Evolutionary conservation across 1,284 basidiomycete species (phyloP), one percentile per base, ranked within the genome.

Genomic region (Sparassis latifolia): DNA sequence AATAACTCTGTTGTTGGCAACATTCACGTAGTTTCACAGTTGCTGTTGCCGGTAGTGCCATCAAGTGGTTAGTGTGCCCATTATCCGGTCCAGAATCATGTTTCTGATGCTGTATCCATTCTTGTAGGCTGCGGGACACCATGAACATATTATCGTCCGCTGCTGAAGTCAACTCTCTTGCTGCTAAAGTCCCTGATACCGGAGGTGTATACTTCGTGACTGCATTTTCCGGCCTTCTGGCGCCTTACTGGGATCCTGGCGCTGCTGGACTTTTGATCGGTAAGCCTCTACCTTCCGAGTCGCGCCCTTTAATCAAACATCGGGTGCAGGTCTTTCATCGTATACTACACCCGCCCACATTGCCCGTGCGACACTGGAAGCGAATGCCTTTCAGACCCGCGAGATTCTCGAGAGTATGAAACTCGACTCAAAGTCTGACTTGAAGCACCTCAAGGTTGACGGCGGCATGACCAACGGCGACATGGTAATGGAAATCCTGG

Each of bases 201-300:
- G 95, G 90, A 42, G 96, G 96, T n/a, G 79, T 97, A 37, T 97
- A 93, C 74, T 99, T 99, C 63, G 96, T 99, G 39, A 96, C 96
- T 1, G 95, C 92, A 6, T 97, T 98, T 74, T 89, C 87, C 49
- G 95, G 94, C 54, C 76, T 97, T 35, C 80, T 96, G 42, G 92
- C 92, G 12, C 92, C 92, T 2, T 92, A 93, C 68, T 96, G 93
- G 93, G 93, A 96, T 66, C 82, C 91, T 43, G 80, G 81, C 27
- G 92, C 92, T 12, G 85, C 84, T 9, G 92, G 91, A 0, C 70
- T 89, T 32, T 76, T 97, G 46, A 92, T 95, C 49, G 91, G 89
- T 80, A 59, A 35, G 69, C 30, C 6, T 42, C 28, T 27, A 10
- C 28, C 27, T 9, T 6, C 40, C 40, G 6, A 27, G 40, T 10